phyloP scores from a whole-genome alignment of 495 filamentous ascomycete genomes.

The Xylaria telfairii region DNA sequence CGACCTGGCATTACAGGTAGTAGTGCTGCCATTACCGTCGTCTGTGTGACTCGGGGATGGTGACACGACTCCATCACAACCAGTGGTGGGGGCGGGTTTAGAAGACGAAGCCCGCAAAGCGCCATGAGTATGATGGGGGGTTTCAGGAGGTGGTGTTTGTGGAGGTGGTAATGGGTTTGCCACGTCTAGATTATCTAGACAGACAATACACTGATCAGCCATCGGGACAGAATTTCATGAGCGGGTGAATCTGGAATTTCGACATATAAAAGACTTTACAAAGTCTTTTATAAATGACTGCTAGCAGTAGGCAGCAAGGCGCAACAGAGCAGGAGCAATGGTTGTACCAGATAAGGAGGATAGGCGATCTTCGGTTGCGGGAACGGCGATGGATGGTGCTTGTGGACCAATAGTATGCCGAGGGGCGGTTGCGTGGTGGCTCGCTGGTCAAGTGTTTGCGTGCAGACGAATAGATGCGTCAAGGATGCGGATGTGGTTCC shows the following conservation, averaged over 20 bases:
- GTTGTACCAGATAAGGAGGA: conserved; percentile 28
- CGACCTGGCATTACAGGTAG: conserved; percentile 43
- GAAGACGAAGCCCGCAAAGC: conserved; percentile 23
- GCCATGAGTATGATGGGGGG: conserved; percentile 19
- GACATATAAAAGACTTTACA: conserved; percentile 44
- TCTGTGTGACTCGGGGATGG: conserved; percentile 47
- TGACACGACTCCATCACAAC: conserved; percentile 39
- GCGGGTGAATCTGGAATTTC: conserved; percentile 38
- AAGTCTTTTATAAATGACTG: conserved; percentile 29
- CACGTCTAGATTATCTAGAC: conserved; percentile 84
- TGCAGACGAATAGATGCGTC: conserved; percentile 9
- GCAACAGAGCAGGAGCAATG: conserved; percentile 18
- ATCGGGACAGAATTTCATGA: conserved; percentile 55
- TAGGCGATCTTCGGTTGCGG: conserved; percentile 18
- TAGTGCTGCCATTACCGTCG: conserved; percentile 28
- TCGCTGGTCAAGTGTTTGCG: not conserved
- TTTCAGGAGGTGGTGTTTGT: conserved; percentile 27
- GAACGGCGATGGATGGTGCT: conserved; percentile 1
- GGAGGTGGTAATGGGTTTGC: conserved; percentile 36
- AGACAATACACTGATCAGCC: conserved; percentile 96
- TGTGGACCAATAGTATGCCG: conserved; percentile 22
- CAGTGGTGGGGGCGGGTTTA: conserved; percentile 22
- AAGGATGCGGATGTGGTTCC: conserved; percentile 10
- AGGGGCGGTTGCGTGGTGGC: conserved; percentile 17
- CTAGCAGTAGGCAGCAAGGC: conserved; percentile 28